Evolutionary conservation across 2,329 filamentous ascomycete genomes (phyloP), one percentile per base, ranked within the genome.

Genomic region (Aspergillus amoenus): DNA sequence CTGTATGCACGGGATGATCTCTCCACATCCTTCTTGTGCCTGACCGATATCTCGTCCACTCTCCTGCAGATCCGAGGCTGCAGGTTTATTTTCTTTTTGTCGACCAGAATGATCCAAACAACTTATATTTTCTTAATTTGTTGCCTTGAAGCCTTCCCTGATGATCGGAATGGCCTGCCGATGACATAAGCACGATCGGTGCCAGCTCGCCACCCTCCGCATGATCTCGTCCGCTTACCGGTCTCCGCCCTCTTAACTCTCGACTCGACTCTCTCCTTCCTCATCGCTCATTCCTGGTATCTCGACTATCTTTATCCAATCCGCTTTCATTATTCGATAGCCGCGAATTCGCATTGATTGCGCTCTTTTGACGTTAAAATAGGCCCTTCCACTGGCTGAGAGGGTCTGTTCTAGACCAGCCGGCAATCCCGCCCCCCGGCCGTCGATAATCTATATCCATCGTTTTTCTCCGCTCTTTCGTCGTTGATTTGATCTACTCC

Each of bases 401-500:
- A 63, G 49, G 55, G 51, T 53, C 48, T 50, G 57, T 42, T 63
- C 59, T 61, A 61, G 61, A 59, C 52, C 56, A 47, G 51, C 60
- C 52, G 48, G 41, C 51, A 54, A 56, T 60, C 51, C 48, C 54
- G 32, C 34, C 44, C 27, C 42, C 27, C 55, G 55, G 37, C 61
- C 49, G 48, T 57, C 53, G 55, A 30, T 4, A 53, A 53, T 44
- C 56, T 55, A 40, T 27, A 55, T 55, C 49, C 42, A 27, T 43
- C 52, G 37, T 17, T 57, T 54, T 45, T 43, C 54, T 54, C 21
- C 55, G 17, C 41, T 44, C 43, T 47, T 42, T 42, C 40, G 17
- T 42, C n/a, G 40, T 42, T 34, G 13, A 30, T 47, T 37, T 12
- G 27, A 47, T 41, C 3, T 15, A 24, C n/a, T 32, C 17, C 13